Percentiles rank a stretch among this genome's conserved stretches.
These are phyloP conservation scores for Leishmania aethiopica DNA, from an alignment of 208 protist genomes.

Conservation along the genomic window DNA sequence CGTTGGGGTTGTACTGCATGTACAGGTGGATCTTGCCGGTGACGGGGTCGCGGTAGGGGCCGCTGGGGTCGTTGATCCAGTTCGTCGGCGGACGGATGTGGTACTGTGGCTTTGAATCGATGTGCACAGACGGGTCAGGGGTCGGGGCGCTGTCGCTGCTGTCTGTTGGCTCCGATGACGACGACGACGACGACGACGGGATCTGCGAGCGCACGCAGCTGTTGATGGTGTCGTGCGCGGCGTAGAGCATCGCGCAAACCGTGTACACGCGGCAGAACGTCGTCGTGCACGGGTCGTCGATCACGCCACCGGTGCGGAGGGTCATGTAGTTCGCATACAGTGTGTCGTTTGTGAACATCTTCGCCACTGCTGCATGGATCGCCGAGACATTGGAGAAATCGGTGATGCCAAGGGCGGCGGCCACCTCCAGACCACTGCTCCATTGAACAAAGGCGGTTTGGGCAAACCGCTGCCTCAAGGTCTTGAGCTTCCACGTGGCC, in stretches of 20 bases:
- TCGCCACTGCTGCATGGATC: slow-evolving; percentile 24
- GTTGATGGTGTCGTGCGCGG: slow-evolving; percentile 39
- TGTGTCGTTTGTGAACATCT: slow-evolving; percentile 40
- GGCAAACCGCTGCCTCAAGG: slow-evolving; percentile 59
- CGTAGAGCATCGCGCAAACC: slow-evolving; percentile 54
- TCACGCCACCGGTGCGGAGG: slow-evolving; percentile 49
- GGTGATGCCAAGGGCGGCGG: slow-evolving; percentile 43
- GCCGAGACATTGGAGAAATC: slow-evolving; percentile 36
- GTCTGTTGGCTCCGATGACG: not conserved
- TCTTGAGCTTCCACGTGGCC: slow-evolving; percentile 30
- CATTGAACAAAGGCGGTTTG: slow-evolving; percentile 26
- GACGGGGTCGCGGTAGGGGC: slow-evolving; percentile 61
- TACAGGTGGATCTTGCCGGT: slow-evolving; percentile 56
- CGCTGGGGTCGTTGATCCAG: slow-evolving; percentile 75
- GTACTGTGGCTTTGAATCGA: slow-evolving; percentile 35
- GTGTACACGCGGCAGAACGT: slow-evolving; percentile 59
- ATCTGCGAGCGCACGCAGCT: slow-evolving; percentile 32
- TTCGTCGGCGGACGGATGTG: slow-evolving; percentile 51
- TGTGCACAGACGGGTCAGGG: slow-evolving; percentile 15
- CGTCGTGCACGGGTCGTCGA: slow-evolving; percentile 36
- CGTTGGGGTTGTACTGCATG: slow-evolving; percentile 74
- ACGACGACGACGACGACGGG: slow-evolving; percentile 2
- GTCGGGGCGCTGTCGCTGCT: slow-evolving; percentile 11
- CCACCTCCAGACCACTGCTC: slow-evolving; percentile 37
- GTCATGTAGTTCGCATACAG: slow-evolving; percentile 57